Percentiles rank a stretch among this genome's conserved stretches.
These are phyloP conservation scores for Magnaporthiopsis poae DNA, from an alignment of 2,329 filamentous ascomycete species.

Conservation along the genomic window DNA sequence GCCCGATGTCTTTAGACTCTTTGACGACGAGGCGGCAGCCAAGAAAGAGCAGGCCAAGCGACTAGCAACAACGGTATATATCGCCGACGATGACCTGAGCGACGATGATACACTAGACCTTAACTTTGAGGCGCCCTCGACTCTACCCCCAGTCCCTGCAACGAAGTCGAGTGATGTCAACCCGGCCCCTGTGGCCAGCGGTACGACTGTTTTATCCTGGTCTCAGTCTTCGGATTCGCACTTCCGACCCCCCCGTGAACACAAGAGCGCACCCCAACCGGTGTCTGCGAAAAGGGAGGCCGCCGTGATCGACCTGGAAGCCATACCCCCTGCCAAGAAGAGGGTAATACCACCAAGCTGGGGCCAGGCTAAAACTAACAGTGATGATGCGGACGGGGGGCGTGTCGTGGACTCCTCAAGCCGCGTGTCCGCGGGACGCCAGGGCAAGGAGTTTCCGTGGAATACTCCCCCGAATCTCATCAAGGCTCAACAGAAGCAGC, in stretches of 20 bases:
- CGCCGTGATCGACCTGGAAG: slow-evolving; percentile 20
- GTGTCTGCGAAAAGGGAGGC: slow-evolving; percentile 34
- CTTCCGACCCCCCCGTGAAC: slow-evolving; percentile 24
- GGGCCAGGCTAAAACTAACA: slow-evolving; percentile 20
- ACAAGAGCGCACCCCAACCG: slow-evolving; percentile 11
- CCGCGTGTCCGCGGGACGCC: too few relatives aligned
- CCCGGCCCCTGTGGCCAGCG: slow-evolving; percentile 18
- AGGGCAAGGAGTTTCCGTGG: slow-evolving; percentile 43
- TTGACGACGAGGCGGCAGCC: slow-evolving; percentile 14
- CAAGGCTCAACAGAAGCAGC: slow-evolving; percentile 66
- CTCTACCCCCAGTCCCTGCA: slow-evolving; percentile 29
- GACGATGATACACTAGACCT: slow-evolving; percentile 70
- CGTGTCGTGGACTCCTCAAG: neutral
- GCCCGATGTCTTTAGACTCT: slow-evolving; percentile 27
- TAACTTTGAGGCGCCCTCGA: slow-evolving; percentile 52
- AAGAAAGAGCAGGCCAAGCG: slow-evolving; percentile 12
- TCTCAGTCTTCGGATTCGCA: slow-evolving; percentile 54
- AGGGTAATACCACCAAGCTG: slow-evolving; percentile 52
- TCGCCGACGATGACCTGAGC: slow-evolving; percentile 76
- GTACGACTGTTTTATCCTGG: slow-evolving; percentile 50
- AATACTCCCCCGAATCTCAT: slow-evolving; percentile 64
- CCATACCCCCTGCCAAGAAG: slow-evolving; percentile 42
- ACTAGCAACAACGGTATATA: slow-evolving; percentile 37
- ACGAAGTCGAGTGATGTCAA: slow-evolving; percentile 13
- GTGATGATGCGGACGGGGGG: slow-evolving; percentile 22